phyloP scores from a whole-genome alignment of 2,329 filamentous ascomycete genomes.

The Trichoderma sp. region DNA sequence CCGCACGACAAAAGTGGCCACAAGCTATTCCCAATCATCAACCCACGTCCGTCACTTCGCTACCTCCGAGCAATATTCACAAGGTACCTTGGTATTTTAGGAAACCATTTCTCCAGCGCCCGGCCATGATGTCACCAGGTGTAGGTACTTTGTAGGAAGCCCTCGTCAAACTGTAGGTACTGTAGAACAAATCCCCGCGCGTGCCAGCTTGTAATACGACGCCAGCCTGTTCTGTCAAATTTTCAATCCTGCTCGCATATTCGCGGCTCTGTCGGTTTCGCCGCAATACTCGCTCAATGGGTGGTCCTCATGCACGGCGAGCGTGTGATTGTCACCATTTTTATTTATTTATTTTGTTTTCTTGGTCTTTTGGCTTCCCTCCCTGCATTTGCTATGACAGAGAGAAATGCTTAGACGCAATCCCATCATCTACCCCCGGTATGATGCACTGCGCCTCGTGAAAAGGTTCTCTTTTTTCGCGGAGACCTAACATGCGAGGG shows the following conservation, averaged over 20 bases:
- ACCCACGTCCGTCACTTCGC: not conserved
- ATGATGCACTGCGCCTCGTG: not conserved
- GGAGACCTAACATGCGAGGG: no score
- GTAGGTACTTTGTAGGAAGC: no score
- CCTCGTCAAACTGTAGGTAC: not conserved
- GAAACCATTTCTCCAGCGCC: not conserved
- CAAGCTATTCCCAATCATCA: not conserved
- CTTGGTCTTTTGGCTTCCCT: not conserved
- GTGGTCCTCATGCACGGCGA: not conserved
- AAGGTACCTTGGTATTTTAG: not conserved
- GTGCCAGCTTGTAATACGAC: not conserved
- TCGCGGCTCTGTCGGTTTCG: not conserved
- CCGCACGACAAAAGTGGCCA: not conserved
- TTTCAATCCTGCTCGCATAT: conserved; percentile 9
- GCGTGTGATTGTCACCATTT: not conserved
- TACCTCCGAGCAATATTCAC: not conserved
- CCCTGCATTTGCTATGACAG: not conserved
- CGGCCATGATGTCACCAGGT: not conserved
- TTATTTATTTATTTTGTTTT: not conserved
- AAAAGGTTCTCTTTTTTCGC: not conserved
- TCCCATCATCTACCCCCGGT: not conserved
- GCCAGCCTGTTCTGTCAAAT: not conserved
- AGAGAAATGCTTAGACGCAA: not conserved
- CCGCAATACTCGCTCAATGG: not conserved
- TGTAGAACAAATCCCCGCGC: not conserved